Base-by-base conservation (phyloP, 1,284 basidiomycete genomes). In the Naganishia liquefaciens region DNA sequence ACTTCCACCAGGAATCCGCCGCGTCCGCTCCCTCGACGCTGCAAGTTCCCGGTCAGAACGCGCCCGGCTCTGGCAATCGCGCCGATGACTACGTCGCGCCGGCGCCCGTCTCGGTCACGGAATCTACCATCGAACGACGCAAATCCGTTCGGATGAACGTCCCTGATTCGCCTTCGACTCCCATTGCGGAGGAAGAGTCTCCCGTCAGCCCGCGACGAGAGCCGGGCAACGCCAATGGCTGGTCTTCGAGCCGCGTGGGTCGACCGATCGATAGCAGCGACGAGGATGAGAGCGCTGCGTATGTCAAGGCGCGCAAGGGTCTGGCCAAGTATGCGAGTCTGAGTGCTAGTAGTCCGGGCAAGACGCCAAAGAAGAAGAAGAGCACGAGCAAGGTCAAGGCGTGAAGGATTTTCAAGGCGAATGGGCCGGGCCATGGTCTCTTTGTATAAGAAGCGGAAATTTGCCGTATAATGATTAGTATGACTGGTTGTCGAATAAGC, bases 91-190 rank as follows among this genome's bases (percentile, higher is more conserved):
- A 49, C 25, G 65, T 66, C 43, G n/a, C 58, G 9, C 44, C 52
- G 17, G 61, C 60, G 53, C 51, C 65, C 28, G 21, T 57, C 9
- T 66, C 65, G 4, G 44, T 57, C 2, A 67, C 66, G 23, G 62
- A 49, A 42, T 64, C 66, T 5, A 53, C 62, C 15, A 46, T 67
- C 44, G 66, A 67, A 47, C 71, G 76, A 40, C 66, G 78, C 54
- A 78, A 78, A 68, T 72, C 70, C 2, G 78, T 79, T 0, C 66
- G 78, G 40, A 76, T 79, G 68, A 70, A 70, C 37, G 71, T 74
- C 11, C 74, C 76, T 17, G 74, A 74, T 61, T 74, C 73, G 11
- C 75, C 75, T 7, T 51, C 54, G 3, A 39, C 43, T 30, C 49
- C 62, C 6, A 63, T 65, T 27, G 65, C 68, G 7, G 33, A 37